phyloP scores from a whole-genome alignment of 176 grass and related monocot species.

The Eragrostis curvula region DNA sequence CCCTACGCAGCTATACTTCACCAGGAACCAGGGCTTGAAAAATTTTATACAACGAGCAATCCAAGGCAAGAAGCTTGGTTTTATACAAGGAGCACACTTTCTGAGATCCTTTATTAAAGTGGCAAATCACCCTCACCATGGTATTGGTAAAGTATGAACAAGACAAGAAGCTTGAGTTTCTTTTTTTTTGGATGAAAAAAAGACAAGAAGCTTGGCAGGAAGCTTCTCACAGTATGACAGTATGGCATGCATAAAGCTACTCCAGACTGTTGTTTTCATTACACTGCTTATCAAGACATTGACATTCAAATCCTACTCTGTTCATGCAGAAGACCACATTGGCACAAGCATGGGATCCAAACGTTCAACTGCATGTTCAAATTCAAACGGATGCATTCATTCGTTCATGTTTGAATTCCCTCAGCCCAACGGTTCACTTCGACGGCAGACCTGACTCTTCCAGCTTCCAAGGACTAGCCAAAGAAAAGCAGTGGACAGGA shows the following conservation, averaged over 20 bases:
- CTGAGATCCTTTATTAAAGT: not conserved
- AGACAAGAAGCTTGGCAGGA: not conserved
- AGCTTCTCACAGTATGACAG: slow-evolving; percentile 15
- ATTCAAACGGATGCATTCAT: slow-evolving; percentile 12
- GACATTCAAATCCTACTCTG: not conserved
- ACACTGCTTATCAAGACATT: not conserved
- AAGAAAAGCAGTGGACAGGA: not conserved
- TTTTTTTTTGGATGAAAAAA: no score
- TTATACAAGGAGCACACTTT: slow-evolving; percentile 1
- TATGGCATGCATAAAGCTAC: not conserved
- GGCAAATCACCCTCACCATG: not conserved
- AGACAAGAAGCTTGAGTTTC: not conserved
- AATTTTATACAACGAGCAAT: not conserved
- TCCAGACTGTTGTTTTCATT: no score
- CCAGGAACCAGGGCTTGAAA: not conserved
- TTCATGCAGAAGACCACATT: not conserved
- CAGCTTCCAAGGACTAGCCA: no score
- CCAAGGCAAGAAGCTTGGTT: not conserved
- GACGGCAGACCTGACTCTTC: no score
- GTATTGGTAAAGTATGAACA: not conserved
- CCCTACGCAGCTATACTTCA: not conserved
- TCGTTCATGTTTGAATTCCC: not conserved
- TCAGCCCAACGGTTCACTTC: not conserved
- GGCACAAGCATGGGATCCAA: not conserved
- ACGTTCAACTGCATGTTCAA: not conserved